Conservation (phyloP, 2,329 filamentous ascomycete species). For the Neofusicoccum kwambonambiense region DNA sequence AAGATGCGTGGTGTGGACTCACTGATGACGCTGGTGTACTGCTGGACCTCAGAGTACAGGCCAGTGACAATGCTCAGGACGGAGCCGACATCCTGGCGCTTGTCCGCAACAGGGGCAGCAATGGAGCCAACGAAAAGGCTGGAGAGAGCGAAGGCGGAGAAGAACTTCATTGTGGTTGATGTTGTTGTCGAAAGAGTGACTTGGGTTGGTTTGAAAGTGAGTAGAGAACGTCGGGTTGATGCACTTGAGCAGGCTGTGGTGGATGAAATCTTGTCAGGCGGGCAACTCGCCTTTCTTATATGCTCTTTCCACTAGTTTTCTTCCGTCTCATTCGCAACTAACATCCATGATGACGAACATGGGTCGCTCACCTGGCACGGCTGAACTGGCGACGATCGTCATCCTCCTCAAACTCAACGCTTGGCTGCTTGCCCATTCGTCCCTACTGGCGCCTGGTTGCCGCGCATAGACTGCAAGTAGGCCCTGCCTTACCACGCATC, state of each 20-base stretch:
- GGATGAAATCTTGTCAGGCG: neutral
- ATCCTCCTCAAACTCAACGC: slow-evolving; percentile 1
- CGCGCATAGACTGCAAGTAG: neutral
- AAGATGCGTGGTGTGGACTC: neutral
- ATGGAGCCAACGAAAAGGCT: slow-evolving; percentile 16
- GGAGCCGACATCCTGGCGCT: slow-evolving; percentile 2
- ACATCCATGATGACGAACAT: slow-evolving; percentile 1
- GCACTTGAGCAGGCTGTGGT: slow-evolving; percentile 1
- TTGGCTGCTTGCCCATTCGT: neutral
- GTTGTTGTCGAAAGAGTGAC: slow-evolving; percentile 10
- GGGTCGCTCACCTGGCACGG: slow-evolving; percentile 3
- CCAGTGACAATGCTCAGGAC: neutral
- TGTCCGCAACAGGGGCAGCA: slow-evolving; percentile 11
- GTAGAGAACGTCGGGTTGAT: slow-evolving; percentile 14
- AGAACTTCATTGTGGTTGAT: slow-evolving; percentile 17
- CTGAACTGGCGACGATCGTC: slow-evolving; percentile 5
- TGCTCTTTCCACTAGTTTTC: neutral
- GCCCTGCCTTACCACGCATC: neutral
- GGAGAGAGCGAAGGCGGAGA: slow-evolving; percentile 14
- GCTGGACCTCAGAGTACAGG: neutral
- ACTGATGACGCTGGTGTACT: slow-evolving; percentile 4
- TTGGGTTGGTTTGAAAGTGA: neutral
- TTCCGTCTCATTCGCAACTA: neutral
- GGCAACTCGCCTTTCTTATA: slow-evolving; percentile 11
- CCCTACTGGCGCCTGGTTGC: neutral